A percentile compares a stretch with the other conserved stretches of the same genome.
Conservation (phyloP, 2,329 filamentous ascomycete genomes). For the Colletotrichum phormii region DNA sequence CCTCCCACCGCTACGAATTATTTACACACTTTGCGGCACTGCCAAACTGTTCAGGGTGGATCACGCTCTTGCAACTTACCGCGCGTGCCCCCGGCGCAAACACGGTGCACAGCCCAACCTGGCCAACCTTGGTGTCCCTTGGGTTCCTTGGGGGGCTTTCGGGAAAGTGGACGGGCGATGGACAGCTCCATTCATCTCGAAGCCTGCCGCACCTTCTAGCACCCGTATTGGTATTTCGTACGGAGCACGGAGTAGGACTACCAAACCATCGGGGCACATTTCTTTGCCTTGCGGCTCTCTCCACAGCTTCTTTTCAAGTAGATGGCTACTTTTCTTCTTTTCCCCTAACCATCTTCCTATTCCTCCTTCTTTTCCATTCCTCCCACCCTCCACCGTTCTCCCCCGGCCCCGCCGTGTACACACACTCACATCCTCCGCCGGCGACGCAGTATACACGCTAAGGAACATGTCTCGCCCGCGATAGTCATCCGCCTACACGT, state of each 20-base stretch:
- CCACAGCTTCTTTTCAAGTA: neutral
- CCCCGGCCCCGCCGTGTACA: neutral
- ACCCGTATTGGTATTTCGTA: neutral
- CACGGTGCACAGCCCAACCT: constrained; percentile 23
- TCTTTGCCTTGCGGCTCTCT: neutral
- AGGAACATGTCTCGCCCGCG: constrained; percentile 32
- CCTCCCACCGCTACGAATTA: constrained; percentile 24
- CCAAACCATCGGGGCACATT: neutral
- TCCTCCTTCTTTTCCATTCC: neutral
- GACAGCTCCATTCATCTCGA: neutral
- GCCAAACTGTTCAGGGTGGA: constrained; percentile 12
- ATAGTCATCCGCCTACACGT: constrained; percentile 33
- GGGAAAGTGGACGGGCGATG: constrained; percentile 4
- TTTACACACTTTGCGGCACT: neutral
- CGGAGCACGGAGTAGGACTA: neutral
- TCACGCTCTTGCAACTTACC: constrained; percentile 28
- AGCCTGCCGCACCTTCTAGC: constrained; percentile 9
- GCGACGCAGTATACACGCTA: constrained; percentile 10
- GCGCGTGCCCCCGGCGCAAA: constrained; percentile 23
- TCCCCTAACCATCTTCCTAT: no score
- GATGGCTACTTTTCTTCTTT: constrained; percentile 3
- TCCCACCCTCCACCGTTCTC: neutral
- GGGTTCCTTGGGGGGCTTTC: neutral
- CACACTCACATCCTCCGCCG: neutral
- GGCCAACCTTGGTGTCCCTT: no score